These are phyloP conservation scores for Fusarium tricinctum DNA, from an alignment of 2,329 filamentous ascomycete genomes.

Conservation along the genomic window DNA sequence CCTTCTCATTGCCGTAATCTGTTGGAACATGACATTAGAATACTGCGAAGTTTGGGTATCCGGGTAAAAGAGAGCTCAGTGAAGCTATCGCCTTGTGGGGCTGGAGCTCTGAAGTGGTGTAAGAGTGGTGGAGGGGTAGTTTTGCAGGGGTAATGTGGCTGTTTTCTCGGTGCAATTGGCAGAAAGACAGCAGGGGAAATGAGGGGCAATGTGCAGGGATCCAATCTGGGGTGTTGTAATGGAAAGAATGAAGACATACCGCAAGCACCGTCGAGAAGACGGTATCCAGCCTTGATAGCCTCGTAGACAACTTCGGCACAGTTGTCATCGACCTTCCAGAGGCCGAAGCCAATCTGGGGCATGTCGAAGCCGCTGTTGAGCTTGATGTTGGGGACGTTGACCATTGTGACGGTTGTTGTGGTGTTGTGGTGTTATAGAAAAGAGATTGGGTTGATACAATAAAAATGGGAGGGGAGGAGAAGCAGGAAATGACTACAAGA, in stretches of 20 bases:
- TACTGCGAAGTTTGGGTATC: background rate
- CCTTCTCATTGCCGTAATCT: conserved; percentile 89
- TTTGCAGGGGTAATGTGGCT: conserved; percentile 47
- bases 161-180: conserved; percentile 47
- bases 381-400: conserved; percentile 64
- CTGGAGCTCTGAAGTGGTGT: conserved; percentile 7
- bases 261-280: conserved; percentile 71
- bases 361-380: conserved; percentile 76
- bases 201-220: conserved; percentile 28
- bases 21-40: conserved; percentile 17
- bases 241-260: conserved; percentile 59
- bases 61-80: conserved; percentile 27
- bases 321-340: conserved; percentile 87
- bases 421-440: conserved; percentile 14
- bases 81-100: conserved; percentile 38
- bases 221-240: conserved; percentile 22
- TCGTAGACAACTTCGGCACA: conserved; percentile 85
- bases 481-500: conserved; percentile 22
- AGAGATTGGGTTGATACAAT: conserved; percentile 9
- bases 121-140: conserved; percentile 39
- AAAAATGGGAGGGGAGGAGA: conserved; percentile 10
- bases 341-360: conserved; percentile 81
- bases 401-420: conserved; percentile 51
- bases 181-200: conserved; percentile 16
- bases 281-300: conserved; percentile 74